Evolutionary conservation across 1,139 yeast genomes (phyloP).

Genomic region (Kodamaea sp.): DNA sequence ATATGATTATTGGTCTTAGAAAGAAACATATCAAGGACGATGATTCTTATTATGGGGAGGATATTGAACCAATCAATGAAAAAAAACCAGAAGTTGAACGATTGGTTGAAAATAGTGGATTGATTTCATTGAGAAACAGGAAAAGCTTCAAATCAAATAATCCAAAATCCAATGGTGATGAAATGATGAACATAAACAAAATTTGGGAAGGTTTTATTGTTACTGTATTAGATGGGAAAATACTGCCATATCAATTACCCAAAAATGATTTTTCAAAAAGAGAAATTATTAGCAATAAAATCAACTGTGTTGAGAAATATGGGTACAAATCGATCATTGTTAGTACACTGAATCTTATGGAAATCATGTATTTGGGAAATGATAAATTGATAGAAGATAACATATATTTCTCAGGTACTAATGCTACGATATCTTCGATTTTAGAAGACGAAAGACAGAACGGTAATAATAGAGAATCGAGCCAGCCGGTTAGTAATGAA

Average conservation of each 20-base stretch:
- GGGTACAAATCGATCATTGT: conserved; percentile 78
- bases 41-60: conserved; percentile 11
- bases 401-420: conserved; percentile 35
- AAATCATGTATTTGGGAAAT: conserved; percentile 70
- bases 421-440: conserved; percentile 24
- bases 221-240: conserved; percentile 56
- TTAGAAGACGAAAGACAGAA: conserved; percentile 36
- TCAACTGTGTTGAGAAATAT: conserved; percentile 50
- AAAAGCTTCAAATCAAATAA: conserved; percentile 1
- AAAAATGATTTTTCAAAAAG: conserved; percentile 26
- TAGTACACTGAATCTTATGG: conserved; percentile 68
- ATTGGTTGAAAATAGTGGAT: conserved; percentile 20
- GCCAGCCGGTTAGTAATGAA: conserved; percentile 28
- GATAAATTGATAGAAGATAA: conserved; percentile 43
- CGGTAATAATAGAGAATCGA: conserved; percentile 11
- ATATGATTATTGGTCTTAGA: conserved; percentile 71
- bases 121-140: conserved; percentile 20
- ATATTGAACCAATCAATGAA: conserved; percentile 7
- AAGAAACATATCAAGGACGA: conserved; percentile 30
- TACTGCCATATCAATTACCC: conserved; percentile 61
- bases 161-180: conserved; percentile 1
- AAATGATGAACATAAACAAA: conserved; percentile 19
- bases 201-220: conserved; percentile 83
- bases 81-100: conserved; percentile 11
- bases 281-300: conserved; percentile 35